phyloP scores from a whole-genome alignment of 2,329 filamentous ascomycete genomes.

The Talaromyces sp. region DNA sequence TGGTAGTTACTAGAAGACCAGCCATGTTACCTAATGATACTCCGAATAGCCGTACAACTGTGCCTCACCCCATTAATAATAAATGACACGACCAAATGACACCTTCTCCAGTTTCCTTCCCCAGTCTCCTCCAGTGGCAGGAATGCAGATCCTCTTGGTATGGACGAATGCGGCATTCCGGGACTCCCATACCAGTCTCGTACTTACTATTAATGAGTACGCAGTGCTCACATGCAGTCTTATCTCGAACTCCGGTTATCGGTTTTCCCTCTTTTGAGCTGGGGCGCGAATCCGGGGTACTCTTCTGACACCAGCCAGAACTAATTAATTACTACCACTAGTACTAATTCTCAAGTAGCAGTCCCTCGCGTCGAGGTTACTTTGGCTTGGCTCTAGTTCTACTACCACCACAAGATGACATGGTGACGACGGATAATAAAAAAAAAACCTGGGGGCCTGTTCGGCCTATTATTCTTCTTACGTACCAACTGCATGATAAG shows the following conservation, averaged over 20 bases:
- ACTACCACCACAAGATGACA: too few relatives aligned
- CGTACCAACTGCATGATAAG: background rate
- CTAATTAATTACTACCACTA: background rate
- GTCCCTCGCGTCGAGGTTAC: too few relatives aligned
- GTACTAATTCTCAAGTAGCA: background rate
- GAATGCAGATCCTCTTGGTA: background rate
- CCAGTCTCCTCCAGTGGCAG: background rate
- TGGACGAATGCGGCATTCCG: background rate
- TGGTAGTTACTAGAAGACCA: too few relatives aligned
- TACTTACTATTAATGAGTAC: too few relatives aligned
- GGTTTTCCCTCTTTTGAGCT: too few relatives aligned
- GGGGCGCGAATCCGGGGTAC: conserved; percentile 3
- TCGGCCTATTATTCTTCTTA: background rate
- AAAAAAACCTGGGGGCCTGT: background rate
- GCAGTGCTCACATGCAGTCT: background rate
- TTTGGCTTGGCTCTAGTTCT: too few relatives aligned
- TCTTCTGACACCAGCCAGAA: background rate
- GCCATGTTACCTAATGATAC: background rate
- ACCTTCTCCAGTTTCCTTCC: background rate
- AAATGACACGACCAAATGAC: background rate
- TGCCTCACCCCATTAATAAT: too few relatives aligned
- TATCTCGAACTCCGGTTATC: background rate
- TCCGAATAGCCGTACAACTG: background rate
- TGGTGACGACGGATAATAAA: background rate
- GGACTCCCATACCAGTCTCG: too few relatives aligned